phyloP scores from a whole-genome alignment of 2,329 filamentous ascomycete genomes.

The Leptographium wingfieldii region DNA sequence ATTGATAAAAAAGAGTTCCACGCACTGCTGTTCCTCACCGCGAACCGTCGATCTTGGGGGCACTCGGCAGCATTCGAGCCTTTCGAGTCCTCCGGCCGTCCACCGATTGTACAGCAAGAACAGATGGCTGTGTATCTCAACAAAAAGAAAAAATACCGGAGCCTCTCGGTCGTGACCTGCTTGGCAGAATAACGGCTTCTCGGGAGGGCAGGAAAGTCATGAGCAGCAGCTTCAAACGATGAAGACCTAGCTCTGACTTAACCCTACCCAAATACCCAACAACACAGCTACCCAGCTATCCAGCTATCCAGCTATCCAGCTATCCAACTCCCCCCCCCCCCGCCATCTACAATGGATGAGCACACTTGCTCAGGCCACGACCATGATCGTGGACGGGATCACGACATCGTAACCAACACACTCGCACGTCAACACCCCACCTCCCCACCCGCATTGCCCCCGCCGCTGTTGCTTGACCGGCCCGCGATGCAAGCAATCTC shows the following conservation, averaged over 20 bases:
- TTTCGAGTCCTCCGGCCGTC: not conserved
- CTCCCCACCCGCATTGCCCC: not conserved
- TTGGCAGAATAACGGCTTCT: not conserved
- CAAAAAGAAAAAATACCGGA: not conserved
- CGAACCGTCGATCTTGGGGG: not conserved
- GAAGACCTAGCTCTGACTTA: not conserved
- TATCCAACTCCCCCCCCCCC: not conserved
- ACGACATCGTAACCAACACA: not conserved
- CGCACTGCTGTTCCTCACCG: not conserved
- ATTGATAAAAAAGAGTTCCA: too few species aligned
- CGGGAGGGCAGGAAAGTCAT: not conserved
- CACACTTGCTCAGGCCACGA: slow-evolving; percentile 11
- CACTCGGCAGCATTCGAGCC: not conserved
- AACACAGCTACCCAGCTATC: not conserved
- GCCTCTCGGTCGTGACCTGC: not conserved
- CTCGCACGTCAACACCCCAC: not conserved
- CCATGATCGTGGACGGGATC: slow-evolving; percentile 8
- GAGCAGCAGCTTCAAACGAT: not conserved
- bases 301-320: not conserved
- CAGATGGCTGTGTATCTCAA: not conserved
- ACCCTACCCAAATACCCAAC: not conserved
- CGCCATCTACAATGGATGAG: not conserved
- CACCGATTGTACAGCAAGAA: not conserved
- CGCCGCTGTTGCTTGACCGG: slow-evolving; percentile 12
- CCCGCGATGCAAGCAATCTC: not conserved